Percentiles rank a stretch among this genome's conserved stretches.
Evolutionary conservation across 495 filamentous ascomycete species (phyloP).

Genomic region (Xanthoparmelia taractica): DNA sequence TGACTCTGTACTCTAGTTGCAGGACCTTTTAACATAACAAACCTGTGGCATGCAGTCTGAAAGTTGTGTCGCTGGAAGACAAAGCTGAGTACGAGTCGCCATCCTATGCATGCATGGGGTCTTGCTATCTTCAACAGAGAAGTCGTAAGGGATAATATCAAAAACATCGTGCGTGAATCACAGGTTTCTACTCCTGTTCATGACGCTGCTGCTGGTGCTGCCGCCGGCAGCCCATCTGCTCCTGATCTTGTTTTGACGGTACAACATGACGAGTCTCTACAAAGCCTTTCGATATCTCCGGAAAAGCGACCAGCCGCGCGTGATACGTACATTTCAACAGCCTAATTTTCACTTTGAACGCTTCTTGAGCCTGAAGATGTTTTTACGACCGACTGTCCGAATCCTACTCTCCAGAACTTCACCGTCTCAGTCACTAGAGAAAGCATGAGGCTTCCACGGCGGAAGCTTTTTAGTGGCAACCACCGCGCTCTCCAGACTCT

Average conservation of each 20-base stretch:
- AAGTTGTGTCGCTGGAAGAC: not conserved
- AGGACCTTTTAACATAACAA: not conserved
- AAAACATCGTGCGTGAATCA: not conserved
- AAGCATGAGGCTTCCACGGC: too few relatives aligned
- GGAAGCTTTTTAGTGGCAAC: too few relatives aligned
- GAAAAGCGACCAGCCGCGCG: too few relatives aligned
- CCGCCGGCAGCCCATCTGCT: not conserved
- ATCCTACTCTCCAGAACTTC: too few relatives aligned
- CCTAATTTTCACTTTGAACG: too few relatives aligned
- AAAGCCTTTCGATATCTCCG: not conserved
- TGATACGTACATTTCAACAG: too few relatives aligned
- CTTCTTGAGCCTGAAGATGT: too few relatives aligned
- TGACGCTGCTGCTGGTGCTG: not conserved
- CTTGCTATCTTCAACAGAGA: not conserved
- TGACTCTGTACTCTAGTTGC: not conserved
- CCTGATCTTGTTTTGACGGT: not conserved
- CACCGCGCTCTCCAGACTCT: too few relatives aligned
- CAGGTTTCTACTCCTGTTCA: not conserved
- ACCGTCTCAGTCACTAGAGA: too few relatives aligned
- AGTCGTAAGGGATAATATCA: not conserved
- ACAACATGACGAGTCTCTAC: not conserved
- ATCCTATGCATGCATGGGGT: not conserved
- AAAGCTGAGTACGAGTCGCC: not conserved
- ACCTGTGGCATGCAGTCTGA: not conserved
- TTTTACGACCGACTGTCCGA: too few relatives aligned